Base-by-base conservation (phyloP, 1,139 yeast species). In the Geotrichum phurueaensis region DNA sequence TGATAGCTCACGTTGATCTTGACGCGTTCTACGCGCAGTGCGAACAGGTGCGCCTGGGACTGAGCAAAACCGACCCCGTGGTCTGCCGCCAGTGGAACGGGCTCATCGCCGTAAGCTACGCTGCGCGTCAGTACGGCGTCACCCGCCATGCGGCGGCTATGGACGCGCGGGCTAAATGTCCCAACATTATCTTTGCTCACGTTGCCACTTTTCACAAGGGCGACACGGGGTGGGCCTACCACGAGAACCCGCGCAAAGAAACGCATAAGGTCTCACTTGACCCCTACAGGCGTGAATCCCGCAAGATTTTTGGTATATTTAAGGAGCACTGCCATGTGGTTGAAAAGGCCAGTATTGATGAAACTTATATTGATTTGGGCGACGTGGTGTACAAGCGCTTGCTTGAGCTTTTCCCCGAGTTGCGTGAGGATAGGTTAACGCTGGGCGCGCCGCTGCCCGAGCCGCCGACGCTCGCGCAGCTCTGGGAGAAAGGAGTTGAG, bases 11-110 rank as follows among this genome's bases (percentile, higher is more conserved):
- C 67, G 81, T 94, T 48, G 99, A 94, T 74, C 81, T 90, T 66
- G 96, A 94, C 75, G 97, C 98, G 15, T 94, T 92, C 73, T 94
- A 89, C 74, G 96, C 99, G 0, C 99, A 94, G 70, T 95, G 88
- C 47, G 98, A 94, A 69, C 95, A 88, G 68, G 78, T 89, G 7
- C 75, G 97, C 53, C 78, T 90, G 27, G 86, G 86, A 0, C 75
- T 87, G 13, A 74, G 84, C 0, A 77, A 77, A 1, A 83, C 84
- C 1, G 92, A 85, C 63, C 98, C 99, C 0, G 87, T 94, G 2
- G 97, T 92, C 0, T 92, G 98, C 72, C 90, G 90, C 3, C 99
- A 94, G 69, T 94, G 99, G 99, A 80, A 81, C 60, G 80, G 92
- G 0, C 76, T 94, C 5, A 92, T 94, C 61, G 99, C 99, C 0